Percentiles rank a stretch among this genome's conserved stretches.
Conservation (phyloP, 768 basidiomycete genomes). For the Gelatoporia subvermispora region DNA sequence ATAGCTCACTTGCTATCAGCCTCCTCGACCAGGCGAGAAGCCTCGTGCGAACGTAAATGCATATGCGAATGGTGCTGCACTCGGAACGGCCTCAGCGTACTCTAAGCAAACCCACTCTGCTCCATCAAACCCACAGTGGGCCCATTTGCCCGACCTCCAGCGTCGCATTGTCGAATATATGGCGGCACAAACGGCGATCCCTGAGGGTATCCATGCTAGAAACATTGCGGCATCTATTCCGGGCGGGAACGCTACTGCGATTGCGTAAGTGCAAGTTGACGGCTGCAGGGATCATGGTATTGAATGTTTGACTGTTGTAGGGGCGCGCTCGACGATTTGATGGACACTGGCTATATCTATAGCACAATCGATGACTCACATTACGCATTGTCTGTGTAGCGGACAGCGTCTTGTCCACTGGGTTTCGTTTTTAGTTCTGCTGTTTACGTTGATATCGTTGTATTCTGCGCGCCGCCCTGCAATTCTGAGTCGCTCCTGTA, state of each 20-base stretch:
- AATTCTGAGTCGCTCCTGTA: neutral
- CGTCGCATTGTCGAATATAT: constrained; percentile 67
- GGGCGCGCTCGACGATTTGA: constrained; percentile 67
- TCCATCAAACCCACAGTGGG: constrained; percentile 38
- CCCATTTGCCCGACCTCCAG: constrained; percentile 55
- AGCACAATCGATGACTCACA: constrained; percentile 83
- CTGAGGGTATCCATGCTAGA: constrained; percentile 72
- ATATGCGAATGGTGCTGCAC: neutral
- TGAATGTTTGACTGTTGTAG: constrained; percentile 30
- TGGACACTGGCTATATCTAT: constrained; percentile 77
- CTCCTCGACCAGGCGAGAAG: constrained; percentile 17
- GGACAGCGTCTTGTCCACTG: neutral
- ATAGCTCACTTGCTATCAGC: constrained; percentile 2
- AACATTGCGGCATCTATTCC: constrained; percentile 60
- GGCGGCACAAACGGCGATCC: constrained; percentile 34
- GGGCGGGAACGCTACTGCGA: constrained; percentile 49
- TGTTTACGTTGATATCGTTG: too few species aligned
- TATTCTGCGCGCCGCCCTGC: neutral
- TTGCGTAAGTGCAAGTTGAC: constrained; percentile 52
- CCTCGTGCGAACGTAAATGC: constrained; percentile 2
- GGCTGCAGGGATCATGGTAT: too few species aligned
- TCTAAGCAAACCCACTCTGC: constrained; percentile 20
- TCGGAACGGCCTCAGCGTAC: constrained; percentile 30
- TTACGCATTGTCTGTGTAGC: constrained; percentile 44
- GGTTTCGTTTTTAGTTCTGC: too few species aligned